Base-by-base conservation (phyloP, 1,284 basidiomycete species). In the Blastosporella zonata region DNA sequence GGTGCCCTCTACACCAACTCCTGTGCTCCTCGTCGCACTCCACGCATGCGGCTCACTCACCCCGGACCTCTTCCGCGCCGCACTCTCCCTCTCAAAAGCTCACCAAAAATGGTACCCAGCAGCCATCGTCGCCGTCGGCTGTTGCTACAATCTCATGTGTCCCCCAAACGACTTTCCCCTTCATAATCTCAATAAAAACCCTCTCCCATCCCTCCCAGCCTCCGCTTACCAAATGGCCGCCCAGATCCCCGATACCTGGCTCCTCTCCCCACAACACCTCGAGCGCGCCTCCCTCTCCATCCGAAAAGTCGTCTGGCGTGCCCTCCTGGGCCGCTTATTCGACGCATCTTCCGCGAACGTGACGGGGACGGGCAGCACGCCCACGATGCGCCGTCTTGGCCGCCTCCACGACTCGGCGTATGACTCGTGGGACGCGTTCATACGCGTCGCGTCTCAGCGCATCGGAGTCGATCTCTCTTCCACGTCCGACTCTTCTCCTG, bases 251-350 rank as follows among this genome's bases (percentile, higher is more conserved):
- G 29, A 31, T 13, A 31, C 29, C 12, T 31, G 29, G 29, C 12
- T 31, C 12, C 29, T 31, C 6, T 31, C 29, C 6, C 8, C n/a
- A n/a, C n/a, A n/a, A n/a, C n/a, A n/a, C n/a, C n/a, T n/a, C n/a
- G n/a, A n/a, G n/a, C n/a, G n/a, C 53, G 45, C 15, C 31, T 28
- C 25, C 58, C 7, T 85, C 0, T 73, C 82, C 1, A 64, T 82
- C 34, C 72, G 76, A 18, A 87, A 87, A 59, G 75, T 87, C 27
- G 75, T 78, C 7, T 88, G 82, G 75, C 70, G 85, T 13, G 83
- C 84, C 1, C 65, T 86, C 21, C 58, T 81, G 1, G 62, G 59
- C 4, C 46, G 59, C 34, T 35, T 46, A 38, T 54, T 47, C 23
- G 39, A 20, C 29, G n/a, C 45, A 27, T 40, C 43, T 25, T 3